phyloP scores from a whole-genome alignment of 2,329 filamentous ascomycete genomes.

The Pseudocercospora crystallina region DNA sequence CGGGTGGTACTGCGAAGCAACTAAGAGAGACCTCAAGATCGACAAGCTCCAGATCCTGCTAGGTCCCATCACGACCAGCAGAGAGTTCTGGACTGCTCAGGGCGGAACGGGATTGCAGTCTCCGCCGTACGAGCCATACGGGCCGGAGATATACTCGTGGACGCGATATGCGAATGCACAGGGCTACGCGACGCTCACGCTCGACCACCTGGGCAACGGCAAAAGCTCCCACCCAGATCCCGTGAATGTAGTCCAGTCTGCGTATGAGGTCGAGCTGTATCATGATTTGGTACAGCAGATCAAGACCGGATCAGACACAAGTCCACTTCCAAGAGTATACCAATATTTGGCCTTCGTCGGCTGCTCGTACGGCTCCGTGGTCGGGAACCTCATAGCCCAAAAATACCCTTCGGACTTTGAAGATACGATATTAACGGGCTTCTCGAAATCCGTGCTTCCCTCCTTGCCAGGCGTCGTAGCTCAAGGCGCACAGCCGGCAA shows the following conservation, averaged over 20 bases:
- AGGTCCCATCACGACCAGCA: constrained; percentile 12
- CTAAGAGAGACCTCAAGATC: neutral
- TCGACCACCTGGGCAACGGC: constrained; percentile 17
- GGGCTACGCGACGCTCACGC: constrained; percentile 15
- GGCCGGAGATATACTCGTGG: constrained; percentile 15
- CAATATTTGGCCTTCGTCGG: constrained; percentile 12
- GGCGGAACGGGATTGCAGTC: constrained; percentile 8
- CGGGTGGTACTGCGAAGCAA: constrained; percentile 15
- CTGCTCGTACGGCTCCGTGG: constrained; percentile 13
- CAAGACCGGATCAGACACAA: neutral
- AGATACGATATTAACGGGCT: constrained; percentile 21
- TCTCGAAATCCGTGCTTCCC: constrained; percentile 12
- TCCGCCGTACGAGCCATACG: constrained; percentile 7
- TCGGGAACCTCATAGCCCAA: constrained; percentile 10
- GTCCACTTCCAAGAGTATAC: constrained; percentile 5
- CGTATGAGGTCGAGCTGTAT: constrained; percentile 18
- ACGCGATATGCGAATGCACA: constrained; percentile 10
- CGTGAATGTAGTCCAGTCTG: constrained; percentile 8
- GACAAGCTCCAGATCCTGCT: constrained; percentile 15
- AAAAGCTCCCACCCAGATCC: constrained; percentile 18
- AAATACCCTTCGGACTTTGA: constrained; percentile 14
- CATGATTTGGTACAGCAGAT: constrained; percentile 12
- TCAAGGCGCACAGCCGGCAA: constrained; percentile 8
- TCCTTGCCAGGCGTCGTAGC: constrained; percentile 14
- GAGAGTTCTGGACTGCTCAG: constrained; percentile 15